Conservation (phyloP, 2,329 filamentous ascomycete genomes). For the Xylaria sp. region DNA sequence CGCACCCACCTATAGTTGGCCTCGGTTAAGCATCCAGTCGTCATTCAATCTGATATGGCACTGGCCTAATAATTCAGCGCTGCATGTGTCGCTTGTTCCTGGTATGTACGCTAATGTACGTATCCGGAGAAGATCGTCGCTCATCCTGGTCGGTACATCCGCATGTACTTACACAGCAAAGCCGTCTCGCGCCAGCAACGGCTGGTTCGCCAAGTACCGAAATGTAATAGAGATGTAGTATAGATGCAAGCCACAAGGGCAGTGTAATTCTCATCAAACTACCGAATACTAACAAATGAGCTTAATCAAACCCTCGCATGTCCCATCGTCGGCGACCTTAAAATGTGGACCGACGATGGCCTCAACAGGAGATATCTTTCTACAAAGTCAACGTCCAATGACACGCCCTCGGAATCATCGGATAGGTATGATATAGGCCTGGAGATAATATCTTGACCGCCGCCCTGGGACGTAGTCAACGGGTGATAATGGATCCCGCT, state of each 20-base stretch:
- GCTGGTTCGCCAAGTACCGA: slow-evolving; percentile 25
- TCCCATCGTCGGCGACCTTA: slow-evolving; percentile 10
- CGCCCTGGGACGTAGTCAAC: slow-evolving; percentile 12
- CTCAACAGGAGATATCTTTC: not conserved
- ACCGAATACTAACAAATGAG: slow-evolving; percentile 8
- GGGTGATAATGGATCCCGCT: slow-evolving; percentile 13
- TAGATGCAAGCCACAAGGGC: slow-evolving; percentile 27
- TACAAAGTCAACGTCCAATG: not conserved
- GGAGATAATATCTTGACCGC: slow-evolving; percentile 25
- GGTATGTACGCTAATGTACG: slow-evolving; percentile 9
- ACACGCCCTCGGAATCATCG: not conserved
- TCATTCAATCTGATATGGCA: slow-evolving; percentile 24
- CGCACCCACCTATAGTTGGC: slow-evolving; percentile 26
- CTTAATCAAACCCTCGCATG: slow-evolving; percentile 1
- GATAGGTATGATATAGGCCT: slow-evolving; percentile 9
- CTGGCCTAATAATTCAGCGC: slow-evolving; percentile 19
- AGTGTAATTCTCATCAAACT: slow-evolving; percentile 12
- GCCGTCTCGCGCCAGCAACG: slow-evolving; percentile 11
- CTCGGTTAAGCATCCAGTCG: slow-evolving; percentile 21
- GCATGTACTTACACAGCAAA: slow-evolving; percentile 2
- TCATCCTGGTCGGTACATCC: not conserved
- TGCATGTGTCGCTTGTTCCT: slow-evolving; percentile 15
- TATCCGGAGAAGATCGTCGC: slow-evolving; percentile 31
- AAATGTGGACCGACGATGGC: slow-evolving; percentile 12
- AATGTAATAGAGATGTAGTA: not conserved